Conservation (phyloP, 441 rosid genomes). For the Bruguiera hainesii region DNA sequence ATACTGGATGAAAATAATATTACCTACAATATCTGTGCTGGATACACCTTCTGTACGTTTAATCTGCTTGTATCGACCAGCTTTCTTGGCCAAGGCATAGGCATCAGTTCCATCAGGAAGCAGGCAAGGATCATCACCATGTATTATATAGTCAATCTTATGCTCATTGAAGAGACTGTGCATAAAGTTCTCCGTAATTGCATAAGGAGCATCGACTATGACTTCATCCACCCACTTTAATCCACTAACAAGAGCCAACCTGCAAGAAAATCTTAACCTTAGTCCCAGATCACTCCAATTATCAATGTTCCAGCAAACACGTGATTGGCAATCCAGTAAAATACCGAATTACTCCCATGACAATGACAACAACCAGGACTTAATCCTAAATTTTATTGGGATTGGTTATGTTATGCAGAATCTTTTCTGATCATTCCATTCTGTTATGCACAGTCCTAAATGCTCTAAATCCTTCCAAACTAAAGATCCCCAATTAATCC, state of each 20-base stretch:
- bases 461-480: no score
- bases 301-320: not conserved
- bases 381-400: no score
- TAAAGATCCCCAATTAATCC: not conserved
- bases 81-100: slow-evolving; percentile 86
- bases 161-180: slow-evolving; percentile 74
- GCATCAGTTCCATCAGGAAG: slow-evolving; percentile 99
- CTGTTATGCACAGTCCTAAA: no score
- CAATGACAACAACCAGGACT: no score
- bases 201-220: slow-evolving; percentile 87
- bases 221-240: slow-evolving; percentile 99
- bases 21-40: slow-evolving; percentile 99
- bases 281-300: not conserved
- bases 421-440: no score
- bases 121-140: slow-evolving; percentile 95
- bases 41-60: slow-evolving; percentile 99
- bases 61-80: slow-evolving; percentile 94
- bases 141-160: slow-evolving; percentile 87
- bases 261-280: slow-evolving; percentile 26
- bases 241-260: slow-evolving; percentile 88
- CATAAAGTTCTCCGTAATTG: slow-evolving; percentile 90
- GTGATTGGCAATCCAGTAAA: no score
- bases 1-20: slow-evolving; percentile 19
- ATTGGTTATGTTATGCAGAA: no score
- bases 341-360: not conserved